A percentile compares a stretch with the other conserved stretches of the same genome.
Conservation (phyloP, 2,329 filamentous ascomycete species). For the Teratosphaeria destructans region DNA sequence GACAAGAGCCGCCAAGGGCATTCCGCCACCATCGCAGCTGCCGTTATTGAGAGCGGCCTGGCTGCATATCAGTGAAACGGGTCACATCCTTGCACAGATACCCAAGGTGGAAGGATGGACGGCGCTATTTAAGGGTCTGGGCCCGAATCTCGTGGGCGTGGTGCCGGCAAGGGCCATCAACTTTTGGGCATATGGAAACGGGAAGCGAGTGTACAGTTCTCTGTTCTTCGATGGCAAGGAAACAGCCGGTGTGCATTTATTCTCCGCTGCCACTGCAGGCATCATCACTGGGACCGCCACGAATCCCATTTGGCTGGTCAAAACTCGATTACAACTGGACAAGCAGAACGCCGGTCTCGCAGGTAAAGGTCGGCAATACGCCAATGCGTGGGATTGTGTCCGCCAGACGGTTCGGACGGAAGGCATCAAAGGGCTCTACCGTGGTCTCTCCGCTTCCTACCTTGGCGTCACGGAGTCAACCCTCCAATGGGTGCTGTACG, state of each 20-base stretch:
- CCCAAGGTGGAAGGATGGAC: slow-evolving; percentile 72
- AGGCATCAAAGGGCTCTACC: slow-evolving; percentile 73
- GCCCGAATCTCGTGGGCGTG: slow-evolving; percentile 80
- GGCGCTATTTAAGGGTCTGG: slow-evolving; percentile 85
- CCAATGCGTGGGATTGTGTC: slow-evolving; percentile 80
- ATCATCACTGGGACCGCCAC: slow-evolving; percentile 82
- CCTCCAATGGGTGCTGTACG: slow-evolving; percentile 88
- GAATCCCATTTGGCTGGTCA: slow-evolving; percentile 94
- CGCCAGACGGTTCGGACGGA: slow-evolving; percentile 71
- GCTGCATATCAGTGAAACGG: slow-evolving; percentile 73
- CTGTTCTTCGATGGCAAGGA: slow-evolving; percentile 62
- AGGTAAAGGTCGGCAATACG: slow-evolving; percentile 57
- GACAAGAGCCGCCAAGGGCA: slow-evolving; percentile 49
- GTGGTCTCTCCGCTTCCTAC: slow-evolving; percentile 84
- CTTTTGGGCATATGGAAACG: slow-evolving; percentile 88
- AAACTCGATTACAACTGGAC: slow-evolving; percentile 85
- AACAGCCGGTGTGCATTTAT: slow-evolving; percentile 65
- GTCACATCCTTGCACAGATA: slow-evolving; percentile 74
- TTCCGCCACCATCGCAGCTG: slow-evolving; percentile 46
- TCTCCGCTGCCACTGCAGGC: slow-evolving; percentile 66
- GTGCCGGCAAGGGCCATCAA: slow-evolving; percentile 85
- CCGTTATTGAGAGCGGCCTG: slow-evolving; percentile 55
- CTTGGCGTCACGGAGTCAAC: slow-evolving; percentile 84
- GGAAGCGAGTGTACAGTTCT: slow-evolving; percentile 70
- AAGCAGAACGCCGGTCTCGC: slow-evolving; percentile 59